A percentile compares a stretch with the other conserved stretches of the same genome.
phyloP scores from a whole-genome alignment of 495 filamentous ascomycete species.

The Bryoglossum gracile region DNA sequence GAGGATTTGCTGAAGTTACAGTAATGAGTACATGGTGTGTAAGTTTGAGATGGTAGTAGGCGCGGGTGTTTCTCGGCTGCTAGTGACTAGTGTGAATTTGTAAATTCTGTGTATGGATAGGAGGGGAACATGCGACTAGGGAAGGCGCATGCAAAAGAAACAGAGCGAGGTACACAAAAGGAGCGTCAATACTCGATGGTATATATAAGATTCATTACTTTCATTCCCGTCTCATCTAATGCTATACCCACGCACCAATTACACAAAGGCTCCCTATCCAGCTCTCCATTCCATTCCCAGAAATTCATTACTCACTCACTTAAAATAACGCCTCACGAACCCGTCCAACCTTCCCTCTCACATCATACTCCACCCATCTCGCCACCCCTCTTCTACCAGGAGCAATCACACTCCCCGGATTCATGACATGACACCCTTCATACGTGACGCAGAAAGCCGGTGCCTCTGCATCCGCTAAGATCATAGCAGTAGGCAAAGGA shows the following conservation, averaged over 20 bases:
- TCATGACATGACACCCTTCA: constrained; percentile 93
- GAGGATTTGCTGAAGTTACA: constrained; percentile 23
- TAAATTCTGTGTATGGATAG: background rate
- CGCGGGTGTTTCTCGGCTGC: background rate
- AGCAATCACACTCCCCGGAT: constrained; percentile 71
- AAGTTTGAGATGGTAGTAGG: background rate
- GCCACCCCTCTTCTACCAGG: constrained; percentile 53
- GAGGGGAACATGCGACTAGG: background rate
- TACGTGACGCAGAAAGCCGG: constrained; percentile 80
- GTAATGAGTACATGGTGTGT: constrained; percentile 4
- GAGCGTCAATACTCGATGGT: no score
- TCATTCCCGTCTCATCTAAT: no score
- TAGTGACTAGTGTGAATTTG: background rate
- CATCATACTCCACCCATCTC: constrained; percentile 81
- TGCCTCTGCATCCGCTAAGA: constrained; percentile 73
- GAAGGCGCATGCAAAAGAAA: background rate
- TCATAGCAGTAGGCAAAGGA: constrained; percentile 75
- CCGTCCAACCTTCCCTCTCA: constrained; percentile 32
- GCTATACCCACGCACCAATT: background rate
- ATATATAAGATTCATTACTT: no score
- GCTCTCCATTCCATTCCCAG: background rate
- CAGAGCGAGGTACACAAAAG: background rate
- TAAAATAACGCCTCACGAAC: constrained; percentile 22
- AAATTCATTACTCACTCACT: constrained; percentile 3
- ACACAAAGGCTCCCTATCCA: background rate